These are phyloP conservation scores for Umbilicus rupestris DNA, from an alignment of 164 flowering plant species.

Conservation along the genomic window DNA sequence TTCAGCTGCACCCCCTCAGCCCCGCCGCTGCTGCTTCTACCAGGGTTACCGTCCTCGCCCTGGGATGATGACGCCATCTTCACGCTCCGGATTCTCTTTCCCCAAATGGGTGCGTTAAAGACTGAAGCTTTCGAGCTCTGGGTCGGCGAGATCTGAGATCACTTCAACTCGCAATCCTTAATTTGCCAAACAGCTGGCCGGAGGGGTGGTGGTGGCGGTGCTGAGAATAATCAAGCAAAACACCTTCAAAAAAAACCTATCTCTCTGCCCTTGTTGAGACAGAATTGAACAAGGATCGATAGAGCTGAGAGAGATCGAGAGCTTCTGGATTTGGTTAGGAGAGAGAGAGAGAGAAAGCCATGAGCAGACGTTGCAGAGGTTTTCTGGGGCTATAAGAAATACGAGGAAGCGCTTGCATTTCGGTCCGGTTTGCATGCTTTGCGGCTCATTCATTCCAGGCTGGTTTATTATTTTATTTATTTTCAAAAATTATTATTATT, in stretches of 20 bases:
- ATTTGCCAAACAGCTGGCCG: not conserved
- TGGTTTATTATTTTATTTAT: constrained; percentile 10
- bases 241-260: not conserved
- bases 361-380: constrained; percentile 3
- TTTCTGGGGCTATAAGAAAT: constrained; percentile 9
- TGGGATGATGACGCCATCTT: not conserved
- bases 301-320: not conserved
- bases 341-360: not conserved
- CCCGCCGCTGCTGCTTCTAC: constrained; percentile 4
- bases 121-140: not conserved
- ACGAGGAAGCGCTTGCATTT: constrained; percentile 34
- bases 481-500: too few relatives aligned
- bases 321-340: not conserved
- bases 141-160: not conserved
- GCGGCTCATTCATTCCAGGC: constrained; percentile 17
- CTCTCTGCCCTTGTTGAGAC: not conserved
- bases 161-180: not conserved
- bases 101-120: not conserved
- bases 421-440: constrained; percentile 46
- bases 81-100: not conserved
- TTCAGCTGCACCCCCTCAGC: constrained; percentile 21
- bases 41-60: not conserved
- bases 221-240: constrained; percentile 8
- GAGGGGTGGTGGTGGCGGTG: not conserved
- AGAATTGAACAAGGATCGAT: constrained; percentile 8